phyloP scores from a whole-genome alignment of 2,329 filamentous ascomycete genomes.

The Sphaerostilbella broomeana region DNA sequence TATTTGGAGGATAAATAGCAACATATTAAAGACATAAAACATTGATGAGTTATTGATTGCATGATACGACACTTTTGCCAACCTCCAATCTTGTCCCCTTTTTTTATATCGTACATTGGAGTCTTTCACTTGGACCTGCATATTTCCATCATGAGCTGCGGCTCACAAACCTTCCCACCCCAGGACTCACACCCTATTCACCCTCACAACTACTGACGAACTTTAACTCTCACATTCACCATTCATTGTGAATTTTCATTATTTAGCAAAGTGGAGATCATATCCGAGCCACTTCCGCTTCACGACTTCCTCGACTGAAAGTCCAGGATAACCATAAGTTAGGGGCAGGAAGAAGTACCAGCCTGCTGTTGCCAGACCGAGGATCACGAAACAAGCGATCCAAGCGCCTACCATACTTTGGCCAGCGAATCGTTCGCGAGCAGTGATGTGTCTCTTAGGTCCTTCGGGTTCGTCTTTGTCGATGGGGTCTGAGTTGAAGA shows the following conservation, averaged over 20 bases:
- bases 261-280: conserved; percentile 98
- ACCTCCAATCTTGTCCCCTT: background rate
- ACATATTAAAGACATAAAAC: too few species aligned
- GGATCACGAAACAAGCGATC: conserved; percentile 67
- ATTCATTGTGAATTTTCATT: conserved; percentile 29
- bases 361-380: conserved; percentile 61
- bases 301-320: conserved; percentile 70
- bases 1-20: too few species aligned
- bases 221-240: too few species aligned
- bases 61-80: background rate
- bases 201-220: too few species aligned
- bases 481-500: conserved; percentile 82
- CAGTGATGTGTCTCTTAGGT: conserved; percentile 60
- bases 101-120: conserved; percentile 1
- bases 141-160: too few species aligned
- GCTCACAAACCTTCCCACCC: too few species aligned
- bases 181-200: too few species aligned
- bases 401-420: conserved; percentile 74
- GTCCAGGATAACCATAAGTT: conserved; percentile 89
- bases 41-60: background rate
- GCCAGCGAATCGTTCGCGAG: conserved; percentile 70
- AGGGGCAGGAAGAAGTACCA: conserved; percentile 94
- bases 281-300: conserved; percentile 94
- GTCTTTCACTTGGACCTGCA: background rate
- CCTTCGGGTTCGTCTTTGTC: conserved; percentile 46